Evolutionary conservation across 495 filamentous ascomycete genomes (phyloP), one percentile per base, ranked within the genome.

Genomic region (Clavariopsis aquatica): DNA sequence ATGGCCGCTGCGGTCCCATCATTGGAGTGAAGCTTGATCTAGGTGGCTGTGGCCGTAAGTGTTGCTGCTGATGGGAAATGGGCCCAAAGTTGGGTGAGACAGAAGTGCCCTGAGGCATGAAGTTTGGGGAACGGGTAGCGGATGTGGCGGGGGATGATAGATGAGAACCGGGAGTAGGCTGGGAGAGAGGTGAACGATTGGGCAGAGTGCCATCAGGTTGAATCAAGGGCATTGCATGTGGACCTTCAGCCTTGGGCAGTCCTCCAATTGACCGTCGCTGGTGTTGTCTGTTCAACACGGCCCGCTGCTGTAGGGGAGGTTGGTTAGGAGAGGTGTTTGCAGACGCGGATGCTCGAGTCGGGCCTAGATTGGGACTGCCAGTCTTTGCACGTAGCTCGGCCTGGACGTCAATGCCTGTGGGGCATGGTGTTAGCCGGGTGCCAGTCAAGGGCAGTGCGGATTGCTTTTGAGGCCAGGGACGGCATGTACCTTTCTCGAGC

Each of bases 401-500:
- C 77, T 98, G 92, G 22, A 98, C 94, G 81, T 98, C 94, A 75
- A 98, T 96, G 65, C 94, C 92, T 96, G 45, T 1, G 26, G 28
- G 6, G 12, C 19, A n/a, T 9, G 7, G 9, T 31, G 46, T 46
- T 29, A 57, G 45, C 19, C 19, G n/a, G 19, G 23, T 27, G 3
- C 36, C n/a, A 12, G 55, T 45, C 8, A 46, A 23, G 38, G 8
- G 52, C 20, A 20, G 2, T 22, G 24, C 1, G 5, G 15, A n/a
- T 31, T 53, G 51, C 4, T 53, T 8, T 5, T 15, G 24, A 31
- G 51, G 28, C n/a, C 17, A 12, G 24, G 51, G 51, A 36, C 29
- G 28, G 2, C 34, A 47, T 74, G 23, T 75, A 93, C 92, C 95
- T 82, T 97, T 98, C 77, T 98, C 94, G 6, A 98, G 83, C 41